Conservation (phyloP, 805 yeast species). For the Cyberlindnera petersonii region DNA sequence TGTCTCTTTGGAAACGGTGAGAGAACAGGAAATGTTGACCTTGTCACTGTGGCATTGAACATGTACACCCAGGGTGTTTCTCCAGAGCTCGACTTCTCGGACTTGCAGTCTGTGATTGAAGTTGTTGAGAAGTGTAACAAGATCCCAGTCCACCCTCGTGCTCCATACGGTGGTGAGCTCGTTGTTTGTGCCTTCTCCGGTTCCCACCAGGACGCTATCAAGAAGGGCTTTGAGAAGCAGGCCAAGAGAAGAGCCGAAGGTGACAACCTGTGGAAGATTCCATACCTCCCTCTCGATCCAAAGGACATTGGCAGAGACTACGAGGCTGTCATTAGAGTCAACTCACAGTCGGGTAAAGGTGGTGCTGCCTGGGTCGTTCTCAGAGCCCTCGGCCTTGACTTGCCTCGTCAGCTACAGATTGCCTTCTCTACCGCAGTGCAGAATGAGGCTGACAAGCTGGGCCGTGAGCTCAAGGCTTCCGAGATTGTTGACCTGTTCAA, state of each 20-base stretch:
- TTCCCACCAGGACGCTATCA: constrained; percentile 67
- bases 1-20: constrained; percentile 83
- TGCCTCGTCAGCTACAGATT: constrained; percentile 70
- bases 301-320: constrained; percentile 76
- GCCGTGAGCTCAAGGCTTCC: constrained; percentile 64
- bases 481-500: constrained; percentile 61
- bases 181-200: constrained; percentile 80
- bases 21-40: constrained; percentile 80
- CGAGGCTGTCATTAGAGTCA: constrained; percentile 79
- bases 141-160: constrained; percentile 68
- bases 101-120: constrained; percentile 60
- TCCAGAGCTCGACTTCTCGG: constrained; percentile 69
- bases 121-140: constrained; percentile 74
- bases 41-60: constrained; percentile 70
- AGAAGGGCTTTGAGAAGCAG: constrained; percentile 58
- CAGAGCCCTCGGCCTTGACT: constrained; percentile 65
- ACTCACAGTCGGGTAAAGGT: constrained; percentile 85
- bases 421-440: constrained; percentile 65
- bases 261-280: constrained; percentile 59
- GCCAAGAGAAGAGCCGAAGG: constrained; percentile 47
- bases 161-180: constrained; percentile 77
- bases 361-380: constrained; percentile 83
- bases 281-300: constrained; percentile 79
- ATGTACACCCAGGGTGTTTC: constrained; percentile 75
- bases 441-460: constrained; percentile 55